Conservation (phyloP, 176 grass and related monocot species). For the Ensete ventricosum region DNA sequence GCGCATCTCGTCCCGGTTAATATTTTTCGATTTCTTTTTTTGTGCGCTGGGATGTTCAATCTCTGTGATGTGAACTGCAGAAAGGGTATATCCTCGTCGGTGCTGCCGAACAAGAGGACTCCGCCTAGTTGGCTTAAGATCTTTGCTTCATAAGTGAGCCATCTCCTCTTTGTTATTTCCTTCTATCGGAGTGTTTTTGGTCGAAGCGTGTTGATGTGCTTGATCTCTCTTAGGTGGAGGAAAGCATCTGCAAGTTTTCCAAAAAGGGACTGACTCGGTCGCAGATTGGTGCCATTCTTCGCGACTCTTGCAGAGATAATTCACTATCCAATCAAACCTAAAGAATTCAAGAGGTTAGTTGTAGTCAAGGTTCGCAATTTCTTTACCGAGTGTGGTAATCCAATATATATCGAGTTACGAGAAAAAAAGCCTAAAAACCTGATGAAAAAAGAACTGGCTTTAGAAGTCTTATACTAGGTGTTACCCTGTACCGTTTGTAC, state of each 20-base stretch:
- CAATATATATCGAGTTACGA: no score
- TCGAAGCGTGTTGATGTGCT: background rate
- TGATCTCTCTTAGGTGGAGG: background rate
- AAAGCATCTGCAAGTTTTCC: background rate
- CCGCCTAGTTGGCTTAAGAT: conserved; percentile 9
- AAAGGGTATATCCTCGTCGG: conserved; percentile 17
- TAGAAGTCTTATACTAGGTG: no score
- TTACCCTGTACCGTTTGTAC: no score
- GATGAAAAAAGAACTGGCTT: no score
- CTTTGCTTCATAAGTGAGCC: background rate
- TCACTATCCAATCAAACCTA: no score
- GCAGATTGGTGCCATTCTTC: background rate
- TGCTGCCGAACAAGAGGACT: conserved; percentile 7
- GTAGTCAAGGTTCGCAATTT: no score
- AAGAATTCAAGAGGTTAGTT: no score
- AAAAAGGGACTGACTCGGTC: background rate
- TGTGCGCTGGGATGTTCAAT: background rate
- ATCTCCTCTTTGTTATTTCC: background rate
- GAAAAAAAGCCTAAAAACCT: no score
- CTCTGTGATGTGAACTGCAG: background rate
- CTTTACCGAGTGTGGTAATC: no score
- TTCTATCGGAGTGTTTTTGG: background rate
- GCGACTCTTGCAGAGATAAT: background rate
- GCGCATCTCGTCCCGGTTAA: no score
- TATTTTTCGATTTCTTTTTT: no score